phyloP scores from a whole-genome alignment of 306 rosid species.

The Vigna trinervia region DNA sequence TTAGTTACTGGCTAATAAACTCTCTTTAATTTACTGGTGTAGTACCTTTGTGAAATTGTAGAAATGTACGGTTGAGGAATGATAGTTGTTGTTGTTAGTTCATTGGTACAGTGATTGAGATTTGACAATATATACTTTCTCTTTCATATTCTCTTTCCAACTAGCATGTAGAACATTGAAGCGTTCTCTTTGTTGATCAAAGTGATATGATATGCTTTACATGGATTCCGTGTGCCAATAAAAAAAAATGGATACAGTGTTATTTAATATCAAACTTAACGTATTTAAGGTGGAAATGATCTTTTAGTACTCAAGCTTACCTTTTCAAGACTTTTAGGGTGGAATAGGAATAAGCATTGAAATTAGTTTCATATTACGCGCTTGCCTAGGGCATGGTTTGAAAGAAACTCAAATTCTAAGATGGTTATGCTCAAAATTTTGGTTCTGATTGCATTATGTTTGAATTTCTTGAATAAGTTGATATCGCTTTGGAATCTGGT shows the following conservation, averaged over 20 bases:
- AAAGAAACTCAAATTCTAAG: neutral
- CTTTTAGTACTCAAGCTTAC: conserved; percentile 7
- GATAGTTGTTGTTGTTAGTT: neutral
- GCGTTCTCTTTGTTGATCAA: neutral
- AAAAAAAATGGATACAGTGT: neutral
- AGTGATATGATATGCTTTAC: neutral
- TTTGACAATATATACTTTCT: neutral
- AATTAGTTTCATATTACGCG: neutral
- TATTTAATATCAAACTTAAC: neutral
- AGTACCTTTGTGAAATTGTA: neutral
- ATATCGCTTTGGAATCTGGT: neutral
- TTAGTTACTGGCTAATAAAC: too few species aligned
- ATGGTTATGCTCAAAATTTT: neutral
- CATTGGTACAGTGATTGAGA: neutral
- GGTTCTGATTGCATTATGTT: neutral
- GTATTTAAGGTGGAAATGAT: neutral
- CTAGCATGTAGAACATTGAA: neutral
- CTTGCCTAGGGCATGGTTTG: neutral
- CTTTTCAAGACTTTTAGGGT: neutral
- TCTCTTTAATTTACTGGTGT: too few species aligned
- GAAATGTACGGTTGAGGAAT: conserved; percentile 7
- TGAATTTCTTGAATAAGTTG: neutral
- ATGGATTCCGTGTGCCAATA: neutral
- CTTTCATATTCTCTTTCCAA: neutral
- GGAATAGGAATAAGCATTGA: neutral